Conservation (phyloP, 768 basidiomycete species). For the Astraeus odoratus region DNA sequence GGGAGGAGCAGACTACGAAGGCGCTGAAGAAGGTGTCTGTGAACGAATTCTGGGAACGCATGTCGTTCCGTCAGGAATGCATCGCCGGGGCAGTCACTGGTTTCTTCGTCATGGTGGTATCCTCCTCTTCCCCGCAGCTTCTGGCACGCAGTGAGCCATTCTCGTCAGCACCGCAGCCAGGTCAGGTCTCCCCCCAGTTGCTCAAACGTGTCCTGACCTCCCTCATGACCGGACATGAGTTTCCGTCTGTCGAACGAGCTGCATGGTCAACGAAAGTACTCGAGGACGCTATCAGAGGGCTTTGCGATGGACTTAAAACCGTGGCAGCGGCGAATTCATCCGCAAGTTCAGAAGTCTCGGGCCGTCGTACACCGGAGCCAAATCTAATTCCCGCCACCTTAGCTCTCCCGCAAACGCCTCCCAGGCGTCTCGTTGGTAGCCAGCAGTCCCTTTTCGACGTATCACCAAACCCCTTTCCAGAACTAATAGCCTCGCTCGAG, state of each 20-base stretch:
- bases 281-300: slow-evolving; percentile 57
- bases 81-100: slow-evolving; percentile 85
- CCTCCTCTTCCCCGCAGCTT: slow-evolving; percentile 19
- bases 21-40: slow-evolving; percentile 53
- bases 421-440: slow-evolving; percentile 30
- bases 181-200: slow-evolving; percentile 59
- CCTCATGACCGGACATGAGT: slow-evolving; percentile 71
- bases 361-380: slow-evolving; percentile 38
- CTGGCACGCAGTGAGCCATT: slow-evolving; percentile 24
- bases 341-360: slow-evolving; percentile 18
- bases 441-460: slow-evolving; percentile 34
- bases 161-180: slow-evolving; percentile 45
- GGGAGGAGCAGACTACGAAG: slow-evolving; percentile 37
- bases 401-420: slow-evolving; percentile 48
- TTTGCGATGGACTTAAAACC: slow-evolving; percentile 59
- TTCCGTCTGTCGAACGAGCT: slow-evolving; percentile 59
- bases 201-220: slow-evolving; percentile 64
- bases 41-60: slow-evolving; percentile 95
- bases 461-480: slow-evolving; percentile 63
- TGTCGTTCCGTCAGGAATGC: slow-evolving; percentile 96
- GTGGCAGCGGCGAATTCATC: slow-evolving; percentile 11
- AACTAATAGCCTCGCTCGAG: slow-evolving; percentile 54
- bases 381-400: slow-evolving; percentile 21
- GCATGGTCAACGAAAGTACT: slow-evolving; percentile 65
- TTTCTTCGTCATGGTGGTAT: slow-evolving; percentile 72